Base-by-base conservation (phyloP, 495 filamentous ascomycete species). In the Penicillium canescens region DNA sequence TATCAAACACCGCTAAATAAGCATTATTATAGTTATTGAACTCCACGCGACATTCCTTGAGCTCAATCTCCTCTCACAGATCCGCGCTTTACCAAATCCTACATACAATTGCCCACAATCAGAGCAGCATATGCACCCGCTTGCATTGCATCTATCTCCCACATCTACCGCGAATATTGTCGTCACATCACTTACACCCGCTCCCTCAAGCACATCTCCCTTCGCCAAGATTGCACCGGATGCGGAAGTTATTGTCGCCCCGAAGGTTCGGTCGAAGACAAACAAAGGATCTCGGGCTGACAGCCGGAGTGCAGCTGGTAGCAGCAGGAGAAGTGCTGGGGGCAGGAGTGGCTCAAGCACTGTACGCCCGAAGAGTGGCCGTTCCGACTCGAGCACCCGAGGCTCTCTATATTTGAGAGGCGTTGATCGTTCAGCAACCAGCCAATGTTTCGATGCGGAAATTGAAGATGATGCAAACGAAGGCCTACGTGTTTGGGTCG, bases 161-260 rank as follows among this genome's bases (percentile, higher is more conserved):
- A 98, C 95, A 4, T 96, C 93, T 10, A 96, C 92, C 4, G 94
- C 94, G 5, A 96, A 91, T 68, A 91, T 98, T 51, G 82, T 87
- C 34, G 78, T 97, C 34, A 85, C 88, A 7, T 91, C 91, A 31
- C 74, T 96, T 23, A 82, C 81, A 8, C 92, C 92, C 3, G 74
- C 85, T n/a, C 84, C 83, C 3, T 65, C 89, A 31, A 76, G 81
- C 3, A 80, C 84, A 18, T 83, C 85, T 6, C 80, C 88, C 3
- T 96, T 96, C 65, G 92, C 91, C 24, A 97, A 96, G 71, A 89
- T 98, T 52, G 86, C 89, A 0, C 87, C 92, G 0, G 91, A 98
- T 65, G 93, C 91, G 18, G 94, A 98, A 71, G 91, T 98, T 44
- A 92, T 96, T 52, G 95, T 98, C 21, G 93, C 94, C 4, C 94